Base-by-base conservation (phyloP, 768 basidiomycete species). In the Hemileccinum impolitum region DNA sequence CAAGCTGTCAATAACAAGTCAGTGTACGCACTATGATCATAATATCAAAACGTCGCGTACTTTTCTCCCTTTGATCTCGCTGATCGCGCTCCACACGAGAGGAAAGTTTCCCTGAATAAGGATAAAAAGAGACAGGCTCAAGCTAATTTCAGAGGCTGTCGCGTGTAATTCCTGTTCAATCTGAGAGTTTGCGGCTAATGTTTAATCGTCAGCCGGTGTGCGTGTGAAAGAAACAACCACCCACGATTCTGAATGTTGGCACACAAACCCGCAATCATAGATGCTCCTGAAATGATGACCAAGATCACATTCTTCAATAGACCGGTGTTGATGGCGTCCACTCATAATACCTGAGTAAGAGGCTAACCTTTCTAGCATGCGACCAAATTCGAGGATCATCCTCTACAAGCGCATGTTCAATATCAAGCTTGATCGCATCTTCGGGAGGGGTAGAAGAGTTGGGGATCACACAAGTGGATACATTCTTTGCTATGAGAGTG, bases 111-210 rank as follows among this genome's bases (percentile, higher is more conserved):
- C 90, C 65, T 91, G 90, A 3, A 84, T 54, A 3, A 85, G 70
- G 45, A 90, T 86, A 64, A 83, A 91, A 12, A 89, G 51, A 0
- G 88, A 85, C 17, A 90, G 66, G 50, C 77, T 84, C 62, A 81
- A 70, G 42, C 86, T 84, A 50, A 93, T 84, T 47, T 86, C 72
- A 1, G 74, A 69, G 30, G 76, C 70, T 0, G 79, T 80, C 3
- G 87, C 81, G 31, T 77, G 76, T 18, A 93, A 71, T 11, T 87
- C 73, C 4, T 63, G 58, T 57, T 87, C 74, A 66, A 90, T 84
- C 47, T 81, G 70, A 17, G 77, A 67, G 25, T 88, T 84, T 6
- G 86, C 82, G 25, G 88, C 87, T 90, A 48, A 7, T 10, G 4
- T 31, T 23, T 3, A 23, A 6, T 17, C 11, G 35, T 59, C 13